phyloP scores from a whole-genome alignment of 169 alveolate genomes.

The Plasmodium fragile region DNA sequence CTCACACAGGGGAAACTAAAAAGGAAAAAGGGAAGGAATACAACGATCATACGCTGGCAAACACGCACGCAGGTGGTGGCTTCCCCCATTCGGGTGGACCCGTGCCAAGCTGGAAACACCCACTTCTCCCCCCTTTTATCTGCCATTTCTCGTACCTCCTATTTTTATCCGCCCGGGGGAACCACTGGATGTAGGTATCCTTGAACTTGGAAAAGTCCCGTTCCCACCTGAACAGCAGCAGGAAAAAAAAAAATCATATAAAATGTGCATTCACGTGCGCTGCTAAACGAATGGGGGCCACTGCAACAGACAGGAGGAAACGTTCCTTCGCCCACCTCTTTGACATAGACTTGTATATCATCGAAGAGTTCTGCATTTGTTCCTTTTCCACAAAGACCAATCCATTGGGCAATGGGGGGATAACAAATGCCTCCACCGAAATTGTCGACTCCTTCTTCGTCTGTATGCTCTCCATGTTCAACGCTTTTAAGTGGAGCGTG shows the following conservation, averaged over 20 bases:
- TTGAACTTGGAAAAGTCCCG: slow-evolving; percentile 86
- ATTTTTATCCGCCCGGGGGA: slow-evolving; percentile 83
- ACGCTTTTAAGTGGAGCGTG: slow-evolving; percentile 38
- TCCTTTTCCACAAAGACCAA: slow-evolving; percentile 79
- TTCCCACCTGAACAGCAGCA: slow-evolving; percentile 81
- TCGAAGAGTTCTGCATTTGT: slow-evolving; percentile 69
- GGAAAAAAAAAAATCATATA: neutral
- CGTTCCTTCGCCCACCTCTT: slow-evolving; percentile 26
- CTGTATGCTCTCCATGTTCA: slow-evolving; percentile 54
- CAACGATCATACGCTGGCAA: neutral
- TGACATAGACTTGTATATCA: slow-evolving; percentile 77
- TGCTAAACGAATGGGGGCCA: neutral
- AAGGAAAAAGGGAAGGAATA: neutral
- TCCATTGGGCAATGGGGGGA: slow-evolving; percentile 86
- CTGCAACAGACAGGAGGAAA: neutral
- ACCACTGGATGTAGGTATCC: slow-evolving; percentile 85
- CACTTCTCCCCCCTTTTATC: neutral
- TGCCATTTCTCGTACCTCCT: slow-evolving; percentile 33
- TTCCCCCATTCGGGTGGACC: neutral
- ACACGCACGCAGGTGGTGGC: neutral
- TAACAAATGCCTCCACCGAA: slow-evolving; percentile 82
- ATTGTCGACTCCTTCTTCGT: slow-evolving; percentile 79
- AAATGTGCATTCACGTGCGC: neutral
- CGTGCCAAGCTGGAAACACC: neutral
- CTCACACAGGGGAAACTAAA: slow-evolving; percentile 71